Percentiles rank a stretch among this genome's conserved stretches.
These are phyloP conservation scores for Suillus ampliporus DNA, from an alignment of 768 basidiomycete genomes.

Conservation along the genomic window DNA sequence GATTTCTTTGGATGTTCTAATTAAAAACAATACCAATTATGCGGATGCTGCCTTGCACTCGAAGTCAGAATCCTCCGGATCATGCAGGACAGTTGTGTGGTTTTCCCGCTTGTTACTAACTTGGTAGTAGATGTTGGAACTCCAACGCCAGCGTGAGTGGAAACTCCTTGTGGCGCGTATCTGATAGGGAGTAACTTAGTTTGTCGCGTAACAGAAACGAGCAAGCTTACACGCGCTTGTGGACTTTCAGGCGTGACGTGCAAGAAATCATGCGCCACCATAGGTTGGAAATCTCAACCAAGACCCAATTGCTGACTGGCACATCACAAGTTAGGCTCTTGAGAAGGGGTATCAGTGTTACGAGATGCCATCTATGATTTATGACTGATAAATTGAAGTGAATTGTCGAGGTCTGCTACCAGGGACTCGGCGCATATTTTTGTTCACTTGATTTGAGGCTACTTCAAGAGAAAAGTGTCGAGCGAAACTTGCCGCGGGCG, in stretches of 20 bases:
- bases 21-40: background rate
- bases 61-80: background rate
- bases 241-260: background rate
- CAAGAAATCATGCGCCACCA: background rate
- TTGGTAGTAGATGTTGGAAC: background rate
- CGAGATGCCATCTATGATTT: background rate
- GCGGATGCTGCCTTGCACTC: too few relatives aligned
- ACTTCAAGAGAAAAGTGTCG: too few relatives aligned
- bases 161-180: background rate
- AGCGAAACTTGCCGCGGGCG: too few relatives aligned
- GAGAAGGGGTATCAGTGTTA: background rate
- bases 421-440: background rate
- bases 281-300: background rate
- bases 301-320: background rate
- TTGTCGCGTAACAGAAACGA: background rate
- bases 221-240: background rate
- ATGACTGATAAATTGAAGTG: background rate
- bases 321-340: background rate
- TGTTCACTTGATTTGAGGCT: background rate
- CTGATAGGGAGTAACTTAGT: background rate
- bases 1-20: background rate
- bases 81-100: background rate
- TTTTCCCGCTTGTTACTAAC: background rate
- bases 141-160: background rate
- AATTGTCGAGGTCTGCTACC: background rate